A percentile compares a stretch with the other conserved stretches of the same genome.
These are phyloP conservation scores for Clarireedia paspali DNA, from an alignment of 2,329 filamentous ascomycete species.

Conservation along the genomic window DNA sequence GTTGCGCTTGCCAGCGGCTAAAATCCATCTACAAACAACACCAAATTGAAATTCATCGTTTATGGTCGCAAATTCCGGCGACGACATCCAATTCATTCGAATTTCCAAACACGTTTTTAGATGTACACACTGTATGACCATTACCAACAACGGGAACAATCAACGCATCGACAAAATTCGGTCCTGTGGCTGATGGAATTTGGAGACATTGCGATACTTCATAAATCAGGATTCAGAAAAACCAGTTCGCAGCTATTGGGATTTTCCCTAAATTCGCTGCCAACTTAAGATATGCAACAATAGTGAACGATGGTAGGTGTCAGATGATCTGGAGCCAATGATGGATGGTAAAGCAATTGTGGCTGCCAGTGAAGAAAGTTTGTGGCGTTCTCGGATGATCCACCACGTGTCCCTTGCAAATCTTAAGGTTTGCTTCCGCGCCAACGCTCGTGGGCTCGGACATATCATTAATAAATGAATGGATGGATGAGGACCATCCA, in stretches of 20 bases:
- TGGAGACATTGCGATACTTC: background rate
- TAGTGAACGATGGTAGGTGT: background rate
- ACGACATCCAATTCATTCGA: too few relatives aligned
- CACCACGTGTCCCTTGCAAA: too few relatives aligned
- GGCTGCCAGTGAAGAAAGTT: background rate
- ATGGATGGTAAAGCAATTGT: background rate
- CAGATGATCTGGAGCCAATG: background rate
- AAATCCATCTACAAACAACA: background rate
- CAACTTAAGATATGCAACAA: conserved; percentile 20
- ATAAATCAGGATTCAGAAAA: background rate
- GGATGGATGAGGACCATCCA: too few relatives aligned
- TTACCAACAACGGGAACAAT: background rate
- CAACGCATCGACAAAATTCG: background rate
- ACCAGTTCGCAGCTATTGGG: background rate
- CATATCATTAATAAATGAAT: too few relatives aligned
- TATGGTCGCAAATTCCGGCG: too few relatives aligned
- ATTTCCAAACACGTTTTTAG: too few relatives aligned
- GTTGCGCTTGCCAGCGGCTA: too few relatives aligned
- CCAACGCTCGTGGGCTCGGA: too few relatives aligned
- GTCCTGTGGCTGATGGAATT: background rate
- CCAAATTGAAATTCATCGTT: background rate
- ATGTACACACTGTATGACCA: background rate
- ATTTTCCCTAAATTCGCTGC: background rate
- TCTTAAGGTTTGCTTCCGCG: too few relatives aligned
- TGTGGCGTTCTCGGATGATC: too few relatives aligned